Evolutionary conservation across 73 alveolate species (phyloP), one percentile per base, ranked within the genome.

Genomic region (Paramecium primaurelia): DNA sequence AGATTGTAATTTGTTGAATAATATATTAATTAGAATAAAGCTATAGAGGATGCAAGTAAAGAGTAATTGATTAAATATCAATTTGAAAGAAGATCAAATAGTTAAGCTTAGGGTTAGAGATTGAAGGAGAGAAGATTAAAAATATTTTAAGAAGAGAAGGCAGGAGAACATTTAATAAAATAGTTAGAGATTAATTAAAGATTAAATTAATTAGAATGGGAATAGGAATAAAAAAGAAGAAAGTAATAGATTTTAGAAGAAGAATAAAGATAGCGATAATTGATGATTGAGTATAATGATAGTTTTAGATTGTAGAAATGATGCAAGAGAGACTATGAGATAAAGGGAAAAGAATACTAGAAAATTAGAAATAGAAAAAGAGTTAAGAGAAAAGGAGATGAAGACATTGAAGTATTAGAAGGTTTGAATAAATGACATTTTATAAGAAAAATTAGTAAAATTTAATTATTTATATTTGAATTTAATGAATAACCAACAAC

Each of bases 401-500:
- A 38, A 38, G 60, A 75, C 58, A 16, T 3, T 75, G 6, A 75
- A 42, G 40, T 75, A 18, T 75, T 54, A n/a, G 69, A 38, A 38
- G 88, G 60, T 42, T 75, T 75, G 88, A 36, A 75, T 12, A 12
- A 75, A 18, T 54, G 11, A 54, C 12, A 49, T 49, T 75, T 75
- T 34, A 30, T 42, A 42, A 75, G 68, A 75, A 38, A 38, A 22
- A 3, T 54, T 54, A 54, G 69, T 54, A 54, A 54, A 22, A 75
- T 75, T 75, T 42, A 38, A 25, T 38, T n/a, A 38, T 36, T 54
- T 54, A 75, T 75, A 75, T 75, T 75, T 75, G 47, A 75, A 38
- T 75, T 75, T 75, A 75, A 75, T 75, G 88, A 42, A 75, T 75
- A 36, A 75, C 88, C 88, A 75, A 8, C 88, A 4, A 30, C 58